phyloP scores from a whole-genome alignment of 169 alveolate species.

The Plasmodium billcollinsi region DNA sequence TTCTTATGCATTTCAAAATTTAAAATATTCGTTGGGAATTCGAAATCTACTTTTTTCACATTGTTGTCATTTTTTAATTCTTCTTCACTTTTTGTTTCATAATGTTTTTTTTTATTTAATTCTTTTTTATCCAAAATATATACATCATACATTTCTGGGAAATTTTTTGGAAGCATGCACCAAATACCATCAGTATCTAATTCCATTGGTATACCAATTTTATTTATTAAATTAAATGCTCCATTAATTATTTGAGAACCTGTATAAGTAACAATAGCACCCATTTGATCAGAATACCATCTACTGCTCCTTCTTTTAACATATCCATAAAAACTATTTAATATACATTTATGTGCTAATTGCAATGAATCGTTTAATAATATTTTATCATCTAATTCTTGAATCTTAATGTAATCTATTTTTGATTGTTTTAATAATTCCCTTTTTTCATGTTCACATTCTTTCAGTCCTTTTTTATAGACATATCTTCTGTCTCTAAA shows the following conservation, averaged over 20 bases:
- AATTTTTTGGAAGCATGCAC: slow-evolving; percentile 96
- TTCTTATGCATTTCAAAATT: slow-evolving; percentile 95
- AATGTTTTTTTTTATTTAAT: slow-evolving; percentile 27
- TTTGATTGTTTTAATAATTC: slow-evolving; percentile 86
- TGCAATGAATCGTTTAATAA: slow-evolving; percentile 96
- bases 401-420: slow-evolving; percentile 85
- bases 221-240: slow-evolving; percentile 90
- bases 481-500: slow-evolving; percentile 98
- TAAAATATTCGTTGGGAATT: slow-evolving; percentile 96
- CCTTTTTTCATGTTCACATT: slow-evolving; percentile 87
- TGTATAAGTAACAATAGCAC: slow-evolving; percentile 98
- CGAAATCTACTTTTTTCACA: slow-evolving; percentile 80
- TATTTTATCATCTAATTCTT: slow-evolving; percentile 92
- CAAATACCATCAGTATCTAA: slow-evolving; percentile 99
- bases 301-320: slow-evolving; percentile 99
- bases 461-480: slow-evolving; percentile 92
- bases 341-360: slow-evolving; percentile 99
- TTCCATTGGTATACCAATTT: slow-evolving; percentile 98
- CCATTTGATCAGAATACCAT: slow-evolving; percentile 99
- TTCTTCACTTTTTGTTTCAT: slow-evolving; percentile 64
- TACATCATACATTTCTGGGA: slow-evolving; percentile 91
- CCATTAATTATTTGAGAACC: slow-evolving; percentile 96
- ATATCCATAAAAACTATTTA: slow-evolving; percentile 99
- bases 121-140: slow-evolving; percentile 22
- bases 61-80: slow-evolving; percentile 44